A percentile compares a stretch with the other conserved stretches of the same genome.
phyloP scores from a whole-genome alignment of 768 basidiomycete genomes.

The Mycena filopes region DNA sequence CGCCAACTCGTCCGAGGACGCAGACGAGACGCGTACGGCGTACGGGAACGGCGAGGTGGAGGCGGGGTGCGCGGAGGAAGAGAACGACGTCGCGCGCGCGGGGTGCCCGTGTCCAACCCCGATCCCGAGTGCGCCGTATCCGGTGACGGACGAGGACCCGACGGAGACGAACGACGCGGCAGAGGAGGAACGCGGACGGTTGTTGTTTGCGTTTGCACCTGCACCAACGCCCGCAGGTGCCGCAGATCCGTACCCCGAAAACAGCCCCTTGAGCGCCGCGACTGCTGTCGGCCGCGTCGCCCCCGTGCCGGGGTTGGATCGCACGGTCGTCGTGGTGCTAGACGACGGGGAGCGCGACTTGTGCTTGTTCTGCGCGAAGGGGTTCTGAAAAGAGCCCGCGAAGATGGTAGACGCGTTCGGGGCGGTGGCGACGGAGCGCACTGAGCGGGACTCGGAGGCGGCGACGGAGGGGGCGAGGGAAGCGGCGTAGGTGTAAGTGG shows the following conservation, averaged over 20 bases:
- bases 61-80: background rate
- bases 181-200: constrained; percentile 62
- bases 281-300: constrained; percentile 46
- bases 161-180: background rate
- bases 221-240: no score
- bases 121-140: background rate
- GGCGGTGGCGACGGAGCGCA: constrained; percentile 53
- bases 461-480: constrained; percentile 46
- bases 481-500: constrained; percentile 48
- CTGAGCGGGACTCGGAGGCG: constrained; percentile 44
- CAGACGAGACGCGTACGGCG: no score
- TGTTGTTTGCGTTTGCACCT: constrained; percentile 7
- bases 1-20: no score
- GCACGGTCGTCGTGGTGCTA: no score
- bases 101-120: no score
- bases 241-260: constrained; percentile 38
- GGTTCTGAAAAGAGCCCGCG: background rate
- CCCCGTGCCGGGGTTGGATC: background rate
- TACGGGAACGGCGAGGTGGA: background rate
- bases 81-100: background rate
- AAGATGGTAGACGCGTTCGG: constrained; percentile 35
- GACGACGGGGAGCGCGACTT: no score
- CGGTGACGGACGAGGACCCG: constrained; percentile 28
- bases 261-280: constrained; percentile 69
- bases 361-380: no score